phyloP scores from a whole-genome alignment of 768 basidiomycete species.

The Pleurotus pulmonarius region DNA sequence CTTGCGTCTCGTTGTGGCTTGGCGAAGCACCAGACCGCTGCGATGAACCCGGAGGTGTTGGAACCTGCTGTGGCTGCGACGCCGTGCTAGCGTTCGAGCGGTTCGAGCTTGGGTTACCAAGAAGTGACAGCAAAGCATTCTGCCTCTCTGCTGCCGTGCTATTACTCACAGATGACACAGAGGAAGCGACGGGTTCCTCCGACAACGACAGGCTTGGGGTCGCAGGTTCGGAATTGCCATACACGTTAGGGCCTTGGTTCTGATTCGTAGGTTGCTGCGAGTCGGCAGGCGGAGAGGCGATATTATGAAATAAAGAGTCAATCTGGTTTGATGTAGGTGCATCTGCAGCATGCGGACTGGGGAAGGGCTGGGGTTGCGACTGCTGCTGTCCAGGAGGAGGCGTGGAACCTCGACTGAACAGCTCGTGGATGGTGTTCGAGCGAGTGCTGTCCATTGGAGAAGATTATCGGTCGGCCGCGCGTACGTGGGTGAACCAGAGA shows the following conservation, averaged over 20 bases:
- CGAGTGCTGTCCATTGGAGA: constrained; percentile 35
- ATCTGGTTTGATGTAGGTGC: constrained; percentile 55
- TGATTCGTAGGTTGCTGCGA: constrained; percentile 24
- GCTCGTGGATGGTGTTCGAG: constrained; percentile 37
- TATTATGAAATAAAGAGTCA: constrained; percentile 64
- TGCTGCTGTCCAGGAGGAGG: constrained; percentile 38
- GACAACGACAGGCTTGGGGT: constrained; percentile 41
- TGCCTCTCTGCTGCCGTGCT: constrained; percentile 60
- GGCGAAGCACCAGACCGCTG: constrained; percentile 54
- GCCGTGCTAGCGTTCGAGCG: constrained; percentile 19
- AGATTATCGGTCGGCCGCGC: background rate
- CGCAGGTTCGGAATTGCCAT: constrained; percentile 29
- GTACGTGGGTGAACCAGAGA: constrained; percentile 4
- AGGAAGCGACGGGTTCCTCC: constrained; percentile 41
- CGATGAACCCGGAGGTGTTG: constrained; percentile 65
- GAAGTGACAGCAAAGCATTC: constrained; percentile 69
- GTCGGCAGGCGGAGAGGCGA: constrained; percentile 39
- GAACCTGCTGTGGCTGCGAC: constrained; percentile 54
- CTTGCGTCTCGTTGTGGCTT: constrained; percentile 60
- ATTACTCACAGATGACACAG: constrained; percentile 34
- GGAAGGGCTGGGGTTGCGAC: constrained; percentile 27
- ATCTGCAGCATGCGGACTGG: constrained; percentile 34
- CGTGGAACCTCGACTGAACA: constrained; percentile 53
- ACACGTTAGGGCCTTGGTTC: constrained; percentile 19
- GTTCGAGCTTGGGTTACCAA: constrained; percentile 45